phyloP scores from a whole-genome alignment of 2,329 filamentous ascomycete genomes.

The Scedosporium apiospermum region DNA sequence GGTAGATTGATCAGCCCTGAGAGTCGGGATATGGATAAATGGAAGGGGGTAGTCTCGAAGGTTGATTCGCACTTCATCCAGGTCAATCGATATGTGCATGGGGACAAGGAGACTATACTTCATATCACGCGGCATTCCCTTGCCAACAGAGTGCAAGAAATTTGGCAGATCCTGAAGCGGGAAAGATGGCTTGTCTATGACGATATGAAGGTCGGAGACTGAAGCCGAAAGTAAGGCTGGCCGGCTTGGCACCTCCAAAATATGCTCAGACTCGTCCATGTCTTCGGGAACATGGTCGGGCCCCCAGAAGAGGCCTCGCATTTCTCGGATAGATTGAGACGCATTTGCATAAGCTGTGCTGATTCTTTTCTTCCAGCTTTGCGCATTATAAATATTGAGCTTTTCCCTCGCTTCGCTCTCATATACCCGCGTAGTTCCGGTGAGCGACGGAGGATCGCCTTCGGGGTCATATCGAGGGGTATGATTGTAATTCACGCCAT shows the following conservation, averaged over 20 bases:
- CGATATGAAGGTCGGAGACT: slow-evolving; percentile 75
- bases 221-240: slow-evolving; percentile 74
- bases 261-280: slow-evolving; percentile 70
- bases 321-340: slow-evolving; percentile 64
- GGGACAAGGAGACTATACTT: slow-evolving; percentile 83
- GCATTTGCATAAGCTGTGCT: slow-evolving; percentile 64
- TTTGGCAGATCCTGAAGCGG: slow-evolving; percentile 70
- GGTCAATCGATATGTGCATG: slow-evolving; percentile 79
- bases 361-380: slow-evolving; percentile 88
- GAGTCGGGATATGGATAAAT: slow-evolving; percentile 76
- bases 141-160: slow-evolving; percentile 84
- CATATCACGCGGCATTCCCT: slow-evolving; percentile 90
- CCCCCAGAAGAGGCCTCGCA: slow-evolving; percentile 74
- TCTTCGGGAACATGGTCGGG: slow-evolving; percentile 73
- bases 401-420: slow-evolving; percentile 67
- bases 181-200: slow-evolving; percentile 89
- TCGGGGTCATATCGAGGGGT: slow-evolving; percentile 64
- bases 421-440: slow-evolving; percentile 50
- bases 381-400: slow-evolving; percentile 71
- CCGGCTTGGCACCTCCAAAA: slow-evolving; percentile 75
- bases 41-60: slow-evolving; percentile 91
- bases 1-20: slow-evolving; percentile 70
- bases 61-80: slow-evolving; percentile 81
- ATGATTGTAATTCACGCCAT: slow-evolving; percentile 17
- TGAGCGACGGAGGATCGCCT: slow-evolving; percentile 31